Percentiles rank a stretch among this genome's conserved stretches.
Evolutionary conservation across 768 basidiomycete genomes (phyloP).

Genomic region (Leccinum imitatum): DNA sequence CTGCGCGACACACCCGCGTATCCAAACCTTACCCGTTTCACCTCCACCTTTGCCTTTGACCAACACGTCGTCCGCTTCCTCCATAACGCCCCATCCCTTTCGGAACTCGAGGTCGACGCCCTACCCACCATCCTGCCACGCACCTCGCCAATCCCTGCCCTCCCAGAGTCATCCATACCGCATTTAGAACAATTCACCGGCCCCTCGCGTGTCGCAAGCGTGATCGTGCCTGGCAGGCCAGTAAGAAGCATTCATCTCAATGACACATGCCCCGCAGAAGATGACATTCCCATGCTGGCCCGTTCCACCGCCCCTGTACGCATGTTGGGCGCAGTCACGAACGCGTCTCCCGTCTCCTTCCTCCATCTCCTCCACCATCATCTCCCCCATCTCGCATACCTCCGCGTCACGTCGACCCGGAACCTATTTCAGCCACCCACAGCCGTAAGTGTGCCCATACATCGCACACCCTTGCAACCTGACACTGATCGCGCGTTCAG

Average conservation of each 20-base stretch:
- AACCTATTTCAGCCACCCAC: slow-evolving; percentile 50
- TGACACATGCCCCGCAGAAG: slow-evolving; percentile 58
- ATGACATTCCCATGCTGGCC: slow-evolving; percentile 52
- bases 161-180: slow-evolving; percentile 37
- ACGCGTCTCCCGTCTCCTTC: slow-evolving; percentile 54
- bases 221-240: slow-evolving; percentile 65
- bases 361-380: slow-evolving; percentile 54
- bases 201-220: slow-evolving; percentile 52
- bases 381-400: slow-evolving; percentile 61
- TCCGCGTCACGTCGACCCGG: slow-evolving; percentile 62
- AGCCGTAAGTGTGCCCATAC: slow-evolving; percentile 35
- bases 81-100: slow-evolving; percentile 49
- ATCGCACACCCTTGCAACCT: not conserved
- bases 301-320: slow-evolving; percentile 48
- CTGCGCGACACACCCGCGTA: slow-evolving; percentile 41
- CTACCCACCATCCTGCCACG: slow-evolving; percentile 31
- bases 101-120: slow-evolving; percentile 54
- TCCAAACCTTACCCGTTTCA: slow-evolving; percentile 52
- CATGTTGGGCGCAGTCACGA: slow-evolving; percentile 60
- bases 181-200: slow-evolving; percentile 60
- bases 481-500: slow-evolving; percentile 34
- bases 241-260: slow-evolving; percentile 62
- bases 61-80: slow-evolving; percentile 59
- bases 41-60: slow-evolving; percentile 64
- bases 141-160: slow-evolving; percentile 21